A percentile compares a stretch with the other conserved stretches of the same genome.
Evolutionary conservation across 2,329 filamentous ascomycete species (phyloP).

Genomic region (Aspergillus fijiensis): DNA sequence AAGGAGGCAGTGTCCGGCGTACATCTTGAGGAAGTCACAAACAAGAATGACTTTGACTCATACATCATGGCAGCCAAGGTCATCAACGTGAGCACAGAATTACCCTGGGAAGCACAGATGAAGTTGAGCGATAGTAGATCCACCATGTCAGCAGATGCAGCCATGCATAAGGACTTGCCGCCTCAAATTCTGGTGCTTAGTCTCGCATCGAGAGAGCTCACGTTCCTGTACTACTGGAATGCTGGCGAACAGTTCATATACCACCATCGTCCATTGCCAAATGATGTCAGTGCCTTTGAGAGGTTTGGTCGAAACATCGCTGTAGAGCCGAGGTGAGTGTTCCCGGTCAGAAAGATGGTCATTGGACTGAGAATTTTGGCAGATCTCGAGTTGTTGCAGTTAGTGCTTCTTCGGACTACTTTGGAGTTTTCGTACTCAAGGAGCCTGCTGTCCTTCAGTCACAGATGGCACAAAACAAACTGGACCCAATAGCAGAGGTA

Average conservation of each 20-base stretch:
- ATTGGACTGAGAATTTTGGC: constrained; percentile 9
- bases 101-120: constrained; percentile 36
- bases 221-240: constrained; percentile 70
- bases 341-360: background rate
- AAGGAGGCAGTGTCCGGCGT: constrained; percentile 66
- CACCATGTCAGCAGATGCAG: constrained; percentile 8
- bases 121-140: constrained; percentile 19
- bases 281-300: constrained; percentile 53
- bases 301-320: constrained; percentile 66
- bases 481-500: constrained; percentile 62
- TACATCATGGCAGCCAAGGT: constrained; percentile 77
- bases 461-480: constrained; percentile 50
- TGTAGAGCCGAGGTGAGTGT: constrained; percentile 71
- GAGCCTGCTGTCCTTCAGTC: constrained; percentile 52
- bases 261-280: constrained; percentile 60
- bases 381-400: constrained; percentile 63
- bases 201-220: constrained; percentile 68
- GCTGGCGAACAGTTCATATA: constrained; percentile 59
- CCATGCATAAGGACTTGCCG: constrained; percentile 50
- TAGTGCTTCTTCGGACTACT: constrained; percentile 66
- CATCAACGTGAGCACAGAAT: constrained; percentile 59
- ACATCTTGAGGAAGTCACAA: constrained; percentile 71
- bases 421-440: constrained; percentile 71
- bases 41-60: constrained; percentile 74
- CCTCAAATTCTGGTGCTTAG: constrained; percentile 80